Evolutionary conservation across 73 alveolate species (phyloP).

Genomic region (Paraurostyla sp.): DNA sequence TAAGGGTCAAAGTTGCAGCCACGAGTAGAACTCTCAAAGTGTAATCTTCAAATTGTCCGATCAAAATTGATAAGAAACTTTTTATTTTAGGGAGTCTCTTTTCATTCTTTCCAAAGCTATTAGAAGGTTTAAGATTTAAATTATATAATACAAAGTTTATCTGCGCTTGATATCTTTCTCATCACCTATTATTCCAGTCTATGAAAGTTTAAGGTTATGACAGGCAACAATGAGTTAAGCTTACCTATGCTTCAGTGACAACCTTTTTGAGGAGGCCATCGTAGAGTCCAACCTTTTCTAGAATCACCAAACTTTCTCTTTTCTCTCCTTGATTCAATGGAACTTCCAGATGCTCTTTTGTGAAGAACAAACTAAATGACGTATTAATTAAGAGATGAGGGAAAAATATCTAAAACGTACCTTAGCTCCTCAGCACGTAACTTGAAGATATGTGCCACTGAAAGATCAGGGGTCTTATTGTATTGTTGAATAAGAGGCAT

Average conservation of each 20-base stretch:
- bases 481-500: conserved; percentile 60
- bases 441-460: conserved; percentile 43
- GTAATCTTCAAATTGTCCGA: conserved; percentile 85
- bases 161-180: conserved; percentile 62
- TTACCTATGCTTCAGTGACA: conserved; percentile 50
- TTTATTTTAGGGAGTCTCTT: conserved; percentile 68
- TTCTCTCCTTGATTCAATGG: conserved; percentile 60
- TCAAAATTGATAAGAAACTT: conserved; percentile 67
- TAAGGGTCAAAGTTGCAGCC: conserved; percentile 84
- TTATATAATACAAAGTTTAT: conserved; percentile 40
- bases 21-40: conserved; percentile 83
- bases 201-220: not conserved
- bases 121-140: not conserved
- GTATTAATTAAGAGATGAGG: not conserved
- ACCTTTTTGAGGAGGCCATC: conserved; percentile 42
- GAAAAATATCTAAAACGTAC: not conserved
- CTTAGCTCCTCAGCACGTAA: conserved; percentile 54
- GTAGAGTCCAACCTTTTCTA: conserved; percentile 41
- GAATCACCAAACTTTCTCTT: conserved; percentile 59
- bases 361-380: conserved; percentile 48
- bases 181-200: conserved; percentile 55
- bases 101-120: conserved; percentile 77
- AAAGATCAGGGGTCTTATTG: conserved; percentile 26
- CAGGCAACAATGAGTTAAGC: not conserved
- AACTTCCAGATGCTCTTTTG: conserved; percentile 47